Evolutionary conservation across 2,329 filamentous ascomycete species (phyloP).

Genomic region (Phialemoniopsis sp.): DNA sequence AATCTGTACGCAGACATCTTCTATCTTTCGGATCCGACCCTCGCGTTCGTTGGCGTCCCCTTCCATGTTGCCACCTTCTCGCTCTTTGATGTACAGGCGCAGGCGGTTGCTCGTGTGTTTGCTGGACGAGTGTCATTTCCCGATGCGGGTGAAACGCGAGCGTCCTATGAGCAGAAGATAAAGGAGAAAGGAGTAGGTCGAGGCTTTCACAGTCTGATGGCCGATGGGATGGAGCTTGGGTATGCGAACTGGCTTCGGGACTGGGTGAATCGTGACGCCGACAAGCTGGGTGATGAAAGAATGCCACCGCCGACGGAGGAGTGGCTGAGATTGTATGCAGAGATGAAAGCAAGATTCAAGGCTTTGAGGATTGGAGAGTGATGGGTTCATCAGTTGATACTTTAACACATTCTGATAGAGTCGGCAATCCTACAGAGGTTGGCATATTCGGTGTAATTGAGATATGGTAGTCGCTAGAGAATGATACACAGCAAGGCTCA

Average conservation of each 20-base stretch:
- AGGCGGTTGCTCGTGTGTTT: constrained; percentile 53
- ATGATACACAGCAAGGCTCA: too few species aligned
- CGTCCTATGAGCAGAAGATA: constrained; percentile 23
- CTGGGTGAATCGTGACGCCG: constrained; percentile 17
- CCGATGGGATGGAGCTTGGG: constrained; percentile 11
- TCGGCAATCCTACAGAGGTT: too few species aligned
- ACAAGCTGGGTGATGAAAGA: too few species aligned
- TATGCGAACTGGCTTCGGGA: constrained; percentile 16
- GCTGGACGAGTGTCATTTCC: constrained; percentile 47
- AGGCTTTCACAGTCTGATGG: constrained; percentile 29
- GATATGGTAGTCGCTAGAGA: too few species aligned
- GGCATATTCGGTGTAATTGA: too few species aligned
- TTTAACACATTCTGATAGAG: too few species aligned
- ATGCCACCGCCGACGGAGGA: too few species aligned
- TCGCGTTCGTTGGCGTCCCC: constrained; percentile 61
- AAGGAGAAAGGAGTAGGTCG: constrained; percentile 24
- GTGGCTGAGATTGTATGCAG: too few species aligned
- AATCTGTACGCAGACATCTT: constrained; percentile 70
- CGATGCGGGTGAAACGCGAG: constrained; percentile 27
- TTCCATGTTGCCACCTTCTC: constrained; percentile 66
- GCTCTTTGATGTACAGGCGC: constrained; percentile 67
- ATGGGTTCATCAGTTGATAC: too few species aligned
- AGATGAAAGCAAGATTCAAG: too few species aligned
- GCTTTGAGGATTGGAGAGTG: too few species aligned
- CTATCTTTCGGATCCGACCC: constrained; percentile 62